Base-by-base conservation (phyloP, 1,139 yeast genomes). In the Trichomonascaceae sp. region DNA sequence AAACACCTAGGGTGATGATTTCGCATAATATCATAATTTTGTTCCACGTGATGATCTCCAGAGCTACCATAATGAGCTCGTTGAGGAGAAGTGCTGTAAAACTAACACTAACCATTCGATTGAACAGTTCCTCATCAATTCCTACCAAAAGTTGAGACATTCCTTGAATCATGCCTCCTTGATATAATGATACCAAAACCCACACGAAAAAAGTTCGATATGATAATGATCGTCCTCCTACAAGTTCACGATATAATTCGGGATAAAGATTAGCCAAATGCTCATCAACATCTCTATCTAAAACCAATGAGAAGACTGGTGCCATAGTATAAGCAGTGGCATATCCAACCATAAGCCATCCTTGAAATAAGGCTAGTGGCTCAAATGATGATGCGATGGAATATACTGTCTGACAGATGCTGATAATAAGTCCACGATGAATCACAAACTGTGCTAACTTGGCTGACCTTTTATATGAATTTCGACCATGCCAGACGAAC, bases 261-360 rank as follows among this genome's bases (percentile, higher is more conserved):
- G 99, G 99, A 68, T 93, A 95, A 56, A 91, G 75, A 58, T 85
- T 83, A 1, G 97, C 95, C 60, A 93, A 79, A 53, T 85, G 86
- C 67, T 91, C 97, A 63, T 85, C 93, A 53, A 95, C 90, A 69
- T 95, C 99, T 57, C 84, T 83, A 68, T 95, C 99, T 53, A 89
- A 76, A 0, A 95, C 96, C 58, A 95, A 74, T 0, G 97, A 88
- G 66, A 95, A 95, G 1, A 95, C 99, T 0, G 99, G 99, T 51
- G 95, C 93, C 99, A 95, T 95, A 0, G 99, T 95, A 69, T 93
- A 95, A 51, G 89, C 78, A 0, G 99, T 95, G 0, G 99, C 96
- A 70, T 93, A 95, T 1, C 99, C 99, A 46, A 95, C 99, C 97
- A 95, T 91, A 53, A 95, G 76, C 85, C 96, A 93, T 2, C 99